Evolutionary conservation across 805 yeast genomes (phyloP).

Genomic region (Ogataea neopini): DNA sequence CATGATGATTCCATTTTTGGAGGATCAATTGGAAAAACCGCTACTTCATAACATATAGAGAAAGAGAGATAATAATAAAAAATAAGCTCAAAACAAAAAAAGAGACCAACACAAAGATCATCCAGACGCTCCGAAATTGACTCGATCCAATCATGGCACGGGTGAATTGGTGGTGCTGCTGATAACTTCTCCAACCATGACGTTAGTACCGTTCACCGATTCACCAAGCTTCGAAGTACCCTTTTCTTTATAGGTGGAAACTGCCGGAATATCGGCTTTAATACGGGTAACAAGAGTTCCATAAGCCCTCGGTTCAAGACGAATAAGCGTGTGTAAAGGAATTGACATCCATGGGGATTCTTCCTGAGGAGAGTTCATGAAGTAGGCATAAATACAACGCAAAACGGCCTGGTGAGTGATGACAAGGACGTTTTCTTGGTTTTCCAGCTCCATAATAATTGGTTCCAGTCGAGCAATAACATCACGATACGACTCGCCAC

Average conservation of each 20-base stretch:
- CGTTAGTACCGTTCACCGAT: slow-evolving; percentile 37
- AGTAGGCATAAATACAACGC: slow-evolving; percentile 95
- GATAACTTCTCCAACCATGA: slow-evolving; percentile 53
- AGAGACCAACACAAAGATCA: background rate
- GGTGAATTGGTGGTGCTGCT: slow-evolving; percentile 28
- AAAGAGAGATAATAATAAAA: background rate
- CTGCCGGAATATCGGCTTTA: slow-evolving; percentile 97
- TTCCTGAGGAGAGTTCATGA: slow-evolving; percentile 97
- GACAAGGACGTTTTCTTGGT: slow-evolving; percentile 93
- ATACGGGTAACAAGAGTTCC: slow-evolving; percentile 85
- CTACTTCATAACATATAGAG: slow-evolving; percentile 1
- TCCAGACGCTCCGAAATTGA: no score
- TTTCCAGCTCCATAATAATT: slow-evolving; percentile 95
- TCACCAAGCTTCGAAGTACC: slow-evolving; percentile 76
- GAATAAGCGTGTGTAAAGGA: slow-evolving; percentile 92
- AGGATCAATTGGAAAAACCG: slow-evolving; percentile 9
- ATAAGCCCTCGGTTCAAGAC: slow-evolving; percentile 93
- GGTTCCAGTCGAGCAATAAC: slow-evolving; percentile 95
- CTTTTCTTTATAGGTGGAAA: slow-evolving; percentile 91
- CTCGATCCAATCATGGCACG: background rate
- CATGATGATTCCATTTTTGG: slow-evolving; percentile 19
- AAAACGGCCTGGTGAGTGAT: slow-evolving; percentile 98
- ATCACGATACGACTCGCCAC: slow-evolving; percentile 96
- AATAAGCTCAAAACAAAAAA: background rate
- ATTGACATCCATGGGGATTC: slow-evolving; percentile 99